Base-by-base conservation (phyloP, 2,329 filamentous ascomycete genomes). In the Escovopsis sp. region DNA sequence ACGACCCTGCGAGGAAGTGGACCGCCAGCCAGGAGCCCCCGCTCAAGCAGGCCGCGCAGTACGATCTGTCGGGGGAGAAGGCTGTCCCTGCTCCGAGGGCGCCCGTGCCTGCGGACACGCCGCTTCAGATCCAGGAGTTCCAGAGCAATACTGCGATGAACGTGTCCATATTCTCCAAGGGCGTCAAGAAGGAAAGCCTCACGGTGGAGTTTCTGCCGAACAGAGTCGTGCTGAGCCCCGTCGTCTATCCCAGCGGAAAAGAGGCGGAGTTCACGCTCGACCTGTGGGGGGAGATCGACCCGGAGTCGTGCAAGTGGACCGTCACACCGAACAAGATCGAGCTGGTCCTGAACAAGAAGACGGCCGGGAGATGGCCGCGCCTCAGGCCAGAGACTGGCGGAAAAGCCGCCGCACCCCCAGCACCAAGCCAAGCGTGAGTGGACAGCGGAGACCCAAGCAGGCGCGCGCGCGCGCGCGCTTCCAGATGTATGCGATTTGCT, bases 241-340 rank as follows among this genome's bases (percentile, higher is more conserved):
- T 63, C 8, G 46, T 60, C 14, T 60, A 60, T 32, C 61, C 61
- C 1, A 59, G 51, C 27, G 69, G 72, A 35, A 82, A 74, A 48
- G 69, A 74, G 45, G 79, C 75, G 53, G 70, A 67, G 1, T 69
- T 86, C 35, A 70, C 78, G 14, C 77, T 71, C 3, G 48, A 82
- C 6, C 72, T 89, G 4, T 86, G 71, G 57, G 75, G 71, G 12
- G 57, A 70, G 9, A 77, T 94, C 51, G 72, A 84, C 40, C 60
- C 74, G 0, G 53, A 67, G 1, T 60, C 68, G 29, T 85, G 76
- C 15, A 79, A 68, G 36, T 74, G 66, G 50, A 72, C 68, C 1
- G 72, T 93, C 41, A 80, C 82, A 35, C 70, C 81, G 2, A 85
- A 78, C 53, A 94, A 94, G 58, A 70, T 94, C 41, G 87, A 94